These are phyloP conservation scores for Fomitopsis betulina DNA, from an alignment of 1,284 basidiomycete species.

Conservation along the genomic window DNA sequence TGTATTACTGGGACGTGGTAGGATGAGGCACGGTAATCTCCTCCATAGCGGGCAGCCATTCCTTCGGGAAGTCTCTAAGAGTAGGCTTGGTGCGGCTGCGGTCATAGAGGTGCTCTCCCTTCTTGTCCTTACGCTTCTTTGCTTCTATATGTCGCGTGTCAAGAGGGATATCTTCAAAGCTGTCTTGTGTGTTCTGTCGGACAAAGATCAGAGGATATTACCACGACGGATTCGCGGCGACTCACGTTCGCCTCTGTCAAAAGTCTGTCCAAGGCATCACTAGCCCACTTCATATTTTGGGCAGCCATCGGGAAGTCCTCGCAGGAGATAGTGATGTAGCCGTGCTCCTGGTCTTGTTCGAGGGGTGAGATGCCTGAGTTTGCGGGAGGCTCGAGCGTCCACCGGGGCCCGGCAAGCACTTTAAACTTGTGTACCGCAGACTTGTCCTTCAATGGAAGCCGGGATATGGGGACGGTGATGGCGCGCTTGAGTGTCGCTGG, in stretches of 20 bases:
- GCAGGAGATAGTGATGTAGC: conserved; percentile 83
- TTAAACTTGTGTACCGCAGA: conserved; percentile 75
- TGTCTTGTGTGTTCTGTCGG: conserved; percentile 43
- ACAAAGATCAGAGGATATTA: background rate
- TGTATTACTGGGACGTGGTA: conserved; percentile 12
- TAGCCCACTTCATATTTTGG: conserved; percentile 86
- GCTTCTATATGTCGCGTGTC: conserved; percentile 75
- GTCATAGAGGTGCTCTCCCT: conserved; percentile 60
- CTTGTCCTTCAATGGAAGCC: conserved; percentile 58
- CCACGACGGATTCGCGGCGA: conserved; percentile 14
- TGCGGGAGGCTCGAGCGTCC: conserved; percentile 68
- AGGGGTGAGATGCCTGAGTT: conserved; percentile 52
- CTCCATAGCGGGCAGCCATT: conserved; percentile 59
- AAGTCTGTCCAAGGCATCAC: conserved; percentile 72
- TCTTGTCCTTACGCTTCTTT: conserved; percentile 63
- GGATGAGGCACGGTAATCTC: conserved; percentile 8
- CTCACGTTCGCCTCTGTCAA: conserved; percentile 75
- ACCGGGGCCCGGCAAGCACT: conserved; percentile 78
- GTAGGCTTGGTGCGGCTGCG: conserved; percentile 55
- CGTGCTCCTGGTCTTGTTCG: conserved; percentile 51
- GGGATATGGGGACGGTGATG: conserved; percentile 67
- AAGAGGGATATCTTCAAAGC: conserved; percentile 64
- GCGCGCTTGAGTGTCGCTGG: conserved; percentile 66
- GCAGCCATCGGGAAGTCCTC: conserved; percentile 74
- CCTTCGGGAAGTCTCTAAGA: conserved; percentile 74